Evolutionary conservation across 2,329 filamentous ascomycete species (phyloP).

Genomic region (Alternaria sp.): DNA sequence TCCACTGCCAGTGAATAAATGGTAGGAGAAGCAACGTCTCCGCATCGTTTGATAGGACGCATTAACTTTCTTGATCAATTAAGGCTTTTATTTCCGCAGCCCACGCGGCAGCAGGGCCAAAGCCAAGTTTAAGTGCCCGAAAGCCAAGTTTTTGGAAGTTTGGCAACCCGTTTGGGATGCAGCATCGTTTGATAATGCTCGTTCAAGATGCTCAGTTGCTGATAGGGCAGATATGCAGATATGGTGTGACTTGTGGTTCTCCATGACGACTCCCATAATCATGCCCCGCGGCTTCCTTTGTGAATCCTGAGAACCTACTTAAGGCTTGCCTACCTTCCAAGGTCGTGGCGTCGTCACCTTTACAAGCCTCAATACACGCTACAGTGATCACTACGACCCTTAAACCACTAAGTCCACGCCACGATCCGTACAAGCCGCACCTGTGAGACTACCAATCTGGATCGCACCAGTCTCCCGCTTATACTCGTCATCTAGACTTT

Average conservation of each 20-base stretch:
- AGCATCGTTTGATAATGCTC: background rate
- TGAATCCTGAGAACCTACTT: background rate
- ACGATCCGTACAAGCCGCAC: background rate
- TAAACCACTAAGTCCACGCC: background rate
- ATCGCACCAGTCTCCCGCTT: background rate
- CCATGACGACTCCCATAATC: constrained; percentile 2
- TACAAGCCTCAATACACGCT: background rate
- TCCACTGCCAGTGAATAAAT: background rate
- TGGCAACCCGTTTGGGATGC: background rate
- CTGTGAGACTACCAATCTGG: background rate
- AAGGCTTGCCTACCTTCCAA: background rate
- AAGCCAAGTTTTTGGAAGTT: constrained; percentile 15
- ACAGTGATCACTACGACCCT: background rate
- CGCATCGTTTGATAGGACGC: background rate
- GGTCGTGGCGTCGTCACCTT: background rate
- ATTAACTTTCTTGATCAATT: background rate
- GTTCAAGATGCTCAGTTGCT: background rate
- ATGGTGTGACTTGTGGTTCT: background rate
- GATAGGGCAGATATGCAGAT: background rate
- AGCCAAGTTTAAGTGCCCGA: constrained; percentile 16
- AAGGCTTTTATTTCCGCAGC: background rate
- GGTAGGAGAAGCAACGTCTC: background rate
- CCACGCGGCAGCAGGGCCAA: background rate
- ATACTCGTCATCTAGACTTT: background rate
- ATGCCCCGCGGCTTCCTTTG: background rate